A percentile compares a stretch with the other conserved stretches of the same genome.
Conservation (phyloP, 2,329 filamentous ascomycete species). For the Monosporascus sp. region DNA sequence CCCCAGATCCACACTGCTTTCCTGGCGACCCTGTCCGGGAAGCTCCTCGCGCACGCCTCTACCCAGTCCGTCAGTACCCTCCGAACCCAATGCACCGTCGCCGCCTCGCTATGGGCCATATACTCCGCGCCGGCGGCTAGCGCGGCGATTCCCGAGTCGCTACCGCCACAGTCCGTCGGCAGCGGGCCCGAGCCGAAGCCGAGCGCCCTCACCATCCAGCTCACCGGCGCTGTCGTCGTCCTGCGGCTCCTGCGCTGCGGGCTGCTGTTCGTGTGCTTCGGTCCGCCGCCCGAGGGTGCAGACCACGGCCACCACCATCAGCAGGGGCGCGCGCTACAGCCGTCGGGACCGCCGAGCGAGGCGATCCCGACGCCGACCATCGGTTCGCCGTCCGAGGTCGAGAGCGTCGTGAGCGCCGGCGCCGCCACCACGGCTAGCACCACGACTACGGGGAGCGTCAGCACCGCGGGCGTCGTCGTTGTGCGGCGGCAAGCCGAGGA, state of each 20-base stretch:
- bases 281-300: conserved; percentile 33
- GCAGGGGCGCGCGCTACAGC: conserved; percentile 8
- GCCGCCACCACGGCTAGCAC: conserved; percentile 39
- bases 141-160: conserved; percentile 35
- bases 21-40: conserved; percentile 55
- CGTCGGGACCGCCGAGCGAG: conserved; percentile 10
- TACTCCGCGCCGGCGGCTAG: conserved; percentile 42
- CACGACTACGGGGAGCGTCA: conserved; percentile 29
- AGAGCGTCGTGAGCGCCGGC: conserved; percentile 41
- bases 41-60: conserved; percentile 58
- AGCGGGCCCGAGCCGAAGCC: conserved; percentile 13
- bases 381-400: conserved; percentile 38
- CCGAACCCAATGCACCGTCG: conserved; percentile 59
- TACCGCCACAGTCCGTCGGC: conserved; percentile 23
- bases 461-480: conserved; percentile 41
- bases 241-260: conserved; percentile 54
- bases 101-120: conserved; percentile 55
- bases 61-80: conserved; percentile 50
- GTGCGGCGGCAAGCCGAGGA: conserved; percentile 55
- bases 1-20: conserved; percentile 54
- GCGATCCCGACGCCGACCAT: conserved; percentile 27
- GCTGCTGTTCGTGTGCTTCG: conserved; percentile 57
- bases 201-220: conserved; percentile 51
- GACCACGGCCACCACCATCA: conserved; percentile 1
- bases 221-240: conserved; percentile 53